Conservation (phyloP, 371 early-diverging fungal genomes). For the Mortierella sp. region DNA sequence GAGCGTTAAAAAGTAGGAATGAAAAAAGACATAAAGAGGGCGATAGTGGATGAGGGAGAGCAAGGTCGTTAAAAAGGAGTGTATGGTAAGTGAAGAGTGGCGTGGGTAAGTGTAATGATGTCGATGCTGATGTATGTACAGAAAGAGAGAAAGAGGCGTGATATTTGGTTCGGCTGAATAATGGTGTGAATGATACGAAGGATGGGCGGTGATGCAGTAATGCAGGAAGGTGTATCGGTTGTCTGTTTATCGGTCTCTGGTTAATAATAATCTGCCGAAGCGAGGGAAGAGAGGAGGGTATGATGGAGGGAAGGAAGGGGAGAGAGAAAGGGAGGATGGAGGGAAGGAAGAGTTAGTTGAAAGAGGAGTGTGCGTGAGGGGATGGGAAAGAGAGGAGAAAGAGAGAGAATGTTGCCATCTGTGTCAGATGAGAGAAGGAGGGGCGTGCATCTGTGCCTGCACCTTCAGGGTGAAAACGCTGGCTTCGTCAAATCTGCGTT, state of each 20-base stretch:
- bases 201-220: neutral
- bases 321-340: neutral
- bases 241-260: neutral
- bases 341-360: neutral
- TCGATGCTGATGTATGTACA: neutral
- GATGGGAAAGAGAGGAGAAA: neutral
- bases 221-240: neutral
- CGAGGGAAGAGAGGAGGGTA: neutral
- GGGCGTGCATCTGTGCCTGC: neutral
- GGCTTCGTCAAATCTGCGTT: neutral
- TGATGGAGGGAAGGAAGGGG: neutral
- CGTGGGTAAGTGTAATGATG: neutral
- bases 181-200: neutral
- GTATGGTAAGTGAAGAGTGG: neutral
- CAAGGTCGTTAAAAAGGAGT: neutral
- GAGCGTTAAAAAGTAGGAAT: neutral
- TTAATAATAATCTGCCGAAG: conserved; percentile 7
- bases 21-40: neutral
- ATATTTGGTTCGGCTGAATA: neutral
- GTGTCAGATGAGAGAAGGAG: neutral
- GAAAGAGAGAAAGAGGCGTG: neutral
- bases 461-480: neutral
- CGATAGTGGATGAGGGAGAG: too few relatives aligned
- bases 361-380: neutral
- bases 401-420: neutral